Base-by-base conservation (phyloP, 2,329 filamentous ascomycete species). In the Trichoderma brevicompactum region DNA sequence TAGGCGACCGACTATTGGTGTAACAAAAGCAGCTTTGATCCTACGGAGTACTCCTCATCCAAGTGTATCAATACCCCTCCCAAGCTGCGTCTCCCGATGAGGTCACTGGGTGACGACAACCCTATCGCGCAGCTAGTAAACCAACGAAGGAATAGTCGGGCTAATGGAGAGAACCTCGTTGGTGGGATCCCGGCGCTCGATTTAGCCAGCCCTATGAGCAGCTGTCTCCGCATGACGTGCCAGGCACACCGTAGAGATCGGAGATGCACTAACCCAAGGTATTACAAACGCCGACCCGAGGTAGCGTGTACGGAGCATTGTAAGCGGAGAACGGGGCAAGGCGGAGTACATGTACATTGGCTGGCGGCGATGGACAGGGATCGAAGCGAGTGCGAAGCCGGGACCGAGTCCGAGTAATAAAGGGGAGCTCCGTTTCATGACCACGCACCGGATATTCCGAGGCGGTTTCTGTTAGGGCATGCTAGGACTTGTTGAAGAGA, bases 371-470 rank as follows among this genome's bases (percentile, higher is more conserved):
- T 28, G 40, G 34, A 15, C 53, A 56, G 40, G 53, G 53, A 44
- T 56, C 17, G 23, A 41, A 43, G 13, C 53, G 53, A 44, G 38
- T 44, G 53, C 19, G 53, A 56, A 9, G 5, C 8, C 10, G 40
- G 53, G 19, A 6, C 53, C 53, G 53, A 56, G 53, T 56, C 40
- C 53, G 41, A 32, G n/a, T 32, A 53, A 53, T 53, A 34, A 38
- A 7, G 52, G 13, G 13, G 17, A 9, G 36, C 23, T 40, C 34
- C 17, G 36, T 23, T 53, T 13, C 6, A n/a, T n/a, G n/a, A n/a
- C n/a, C n/a, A 10, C 36, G 6, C 36, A 38, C 23, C 23, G 36
- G 10, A 38, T 38, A 38, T 38, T 10, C 36, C 36, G 6, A 38
- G 36, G 10, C 7, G 36, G 10, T 7, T 38, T 38, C 36, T 38